These are phyloP conservation scores for Trichophyton equinum DNA, from an alignment of 2,329 filamentous ascomycete species.

Conservation along the genomic window DNA sequence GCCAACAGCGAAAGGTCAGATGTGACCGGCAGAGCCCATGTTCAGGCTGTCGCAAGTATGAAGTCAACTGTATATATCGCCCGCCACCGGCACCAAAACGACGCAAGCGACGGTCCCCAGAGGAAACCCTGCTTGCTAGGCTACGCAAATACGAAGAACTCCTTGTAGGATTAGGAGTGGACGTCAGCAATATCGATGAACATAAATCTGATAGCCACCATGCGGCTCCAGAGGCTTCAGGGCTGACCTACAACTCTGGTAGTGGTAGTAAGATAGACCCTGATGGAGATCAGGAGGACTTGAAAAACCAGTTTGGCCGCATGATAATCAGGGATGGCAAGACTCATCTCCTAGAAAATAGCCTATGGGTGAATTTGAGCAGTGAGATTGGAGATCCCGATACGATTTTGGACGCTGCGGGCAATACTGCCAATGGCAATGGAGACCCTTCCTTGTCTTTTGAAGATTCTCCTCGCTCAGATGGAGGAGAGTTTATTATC, in stretches of 20 bases:
- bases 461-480: not conserved
- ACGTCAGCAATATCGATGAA: not conserved
- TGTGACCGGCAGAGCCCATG: constrained; percentile 64
- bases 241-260: not conserved
- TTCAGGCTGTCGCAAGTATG: constrained; percentile 52
- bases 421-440: not conserved
- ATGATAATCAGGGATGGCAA: constrained; percentile 1
- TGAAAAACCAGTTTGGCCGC: not conserved
- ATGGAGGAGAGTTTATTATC: not conserved
- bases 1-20: constrained; percentile 63
- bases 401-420: not conserved
- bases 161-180: not conserved
- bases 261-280: not conserved
- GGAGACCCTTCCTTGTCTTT: not conserved
- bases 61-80: constrained; percentile 43
- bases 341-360: not conserved
- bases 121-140: not conserved
- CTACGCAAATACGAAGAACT: constrained; percentile 4
- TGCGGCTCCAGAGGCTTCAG: not conserved
- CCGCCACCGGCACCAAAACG: constrained; percentile 2
- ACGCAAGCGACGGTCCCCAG: not conserved
- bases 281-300: not conserved
- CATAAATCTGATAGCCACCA: not conserved
- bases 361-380: constrained; percentile 1
- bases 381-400: not conserved